Base-by-base conservation (phyloP, 2,329 filamentous ascomycete genomes). In the Dactylella cylindrospora region DNA sequence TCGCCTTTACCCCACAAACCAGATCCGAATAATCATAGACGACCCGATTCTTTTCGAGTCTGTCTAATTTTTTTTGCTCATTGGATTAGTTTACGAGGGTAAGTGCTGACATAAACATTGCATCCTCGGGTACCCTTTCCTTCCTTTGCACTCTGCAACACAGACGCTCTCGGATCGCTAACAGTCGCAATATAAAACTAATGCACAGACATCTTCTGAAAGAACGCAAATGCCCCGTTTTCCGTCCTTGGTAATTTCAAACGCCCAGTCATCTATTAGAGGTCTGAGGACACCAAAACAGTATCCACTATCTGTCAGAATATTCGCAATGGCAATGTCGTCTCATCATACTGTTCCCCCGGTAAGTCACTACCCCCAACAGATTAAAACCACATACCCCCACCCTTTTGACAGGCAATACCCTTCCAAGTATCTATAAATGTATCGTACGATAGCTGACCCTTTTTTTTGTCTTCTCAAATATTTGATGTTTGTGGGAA, bases 171-270 rank as follows among this genome's bases (percentile, higher is more conserved):
- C n/a, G n/a, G n/a, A n/a, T n/a, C n/a, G n/a, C n/a, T n/a, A n/a
- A n/a, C n/a, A n/a, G n/a, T n/a, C n/a, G 50, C 52, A 40, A 54
- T 62, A 54, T 62, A 40, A 62, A 54, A 54, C 49, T 20, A 26
- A 54, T 62, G 57, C 57, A 62, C 57, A 62, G 57, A 62, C 57
- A 25, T 40, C 40, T 47, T 54, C 41, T 41, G 28, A 38, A 26
- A 33, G 33, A 52, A 35, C 47, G 44, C 36, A 52, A 53, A 62
- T 62, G 57, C 44, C 57, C 49, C 57, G 57, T 54, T 54, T 62
- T 39, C 57, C 57, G 49, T 54, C 57, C 57, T 40, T 62, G 43
- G 49, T 62, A 49, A 53, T 62, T 62, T 62, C 49, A 62, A 38
- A 49, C 45, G 57, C 49, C 44, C 57, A 44, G 33, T 49, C 39